These are phyloP conservation scores for Plasmodium billcollinsi DNA, from an alignment of 169 alveolate genomes.

Conservation along the genomic window DNA sequence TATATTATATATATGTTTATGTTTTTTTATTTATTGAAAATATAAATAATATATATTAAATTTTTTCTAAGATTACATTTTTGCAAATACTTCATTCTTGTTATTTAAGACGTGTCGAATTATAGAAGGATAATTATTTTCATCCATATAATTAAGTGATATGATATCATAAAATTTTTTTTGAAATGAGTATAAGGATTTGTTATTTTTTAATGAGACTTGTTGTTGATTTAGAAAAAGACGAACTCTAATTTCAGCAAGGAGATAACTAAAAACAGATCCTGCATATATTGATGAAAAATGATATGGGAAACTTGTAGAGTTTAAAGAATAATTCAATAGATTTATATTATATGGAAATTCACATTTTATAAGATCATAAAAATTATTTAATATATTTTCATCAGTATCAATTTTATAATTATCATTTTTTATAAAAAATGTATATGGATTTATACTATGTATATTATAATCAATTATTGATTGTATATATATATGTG, in stretches of 20 bases:
- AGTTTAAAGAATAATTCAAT: constrained; percentile 28
- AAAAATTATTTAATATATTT: constrained; percentile 20
- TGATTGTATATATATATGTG: constrained; percentile 37
- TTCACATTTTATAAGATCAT: constrained; percentile 4
- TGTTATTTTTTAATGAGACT: constrained; percentile 34
- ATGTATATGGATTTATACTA: constrained; percentile 20
- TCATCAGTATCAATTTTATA: neutral
- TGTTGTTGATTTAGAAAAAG: constrained; percentile 6
- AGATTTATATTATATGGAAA: constrained; percentile 33
- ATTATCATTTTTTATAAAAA: constrained; percentile 8
- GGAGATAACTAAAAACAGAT: constrained; percentile 55
- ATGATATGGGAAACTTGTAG: constrained; percentile 73
- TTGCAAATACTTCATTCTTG: neutral
- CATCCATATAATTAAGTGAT: neutral
- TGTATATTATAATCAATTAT: constrained; percentile 51
- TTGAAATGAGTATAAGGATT: constrained; percentile 43
- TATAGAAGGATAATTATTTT: constrained; percentile 24
- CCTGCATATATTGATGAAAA: constrained; percentile 71
- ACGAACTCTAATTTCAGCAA: constrained; percentile 52
- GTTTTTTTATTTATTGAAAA: too few species aligned
- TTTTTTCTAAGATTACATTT: too few species aligned
- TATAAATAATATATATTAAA: too few species aligned
- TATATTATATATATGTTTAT: too few species aligned
- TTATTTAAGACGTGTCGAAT: constrained; percentile 9
- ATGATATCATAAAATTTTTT: constrained; percentile 43